phyloP scores from a whole-genome alignment of 441 rosid species.

The Isatis lusitanica region DNA sequence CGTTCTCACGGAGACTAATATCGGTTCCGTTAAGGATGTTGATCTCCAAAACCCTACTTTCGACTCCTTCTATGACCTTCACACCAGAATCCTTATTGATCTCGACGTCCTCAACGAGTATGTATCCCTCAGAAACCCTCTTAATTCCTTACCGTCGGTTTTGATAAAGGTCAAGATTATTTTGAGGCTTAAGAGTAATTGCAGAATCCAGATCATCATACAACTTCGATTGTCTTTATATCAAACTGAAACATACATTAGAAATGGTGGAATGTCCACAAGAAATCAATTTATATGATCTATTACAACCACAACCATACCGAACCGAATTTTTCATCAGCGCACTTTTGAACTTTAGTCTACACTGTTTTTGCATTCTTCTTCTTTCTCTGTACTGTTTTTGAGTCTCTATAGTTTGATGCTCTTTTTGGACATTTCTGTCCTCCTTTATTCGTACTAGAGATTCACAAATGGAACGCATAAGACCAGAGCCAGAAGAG shows the following conservation, averaged over 20 bases:
- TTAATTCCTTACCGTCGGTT: neutral
- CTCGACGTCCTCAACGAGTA: slow-evolving; percentile 70
- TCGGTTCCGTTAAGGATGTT: slow-evolving; percentile 51
- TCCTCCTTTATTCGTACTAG: too few relatives aligned
- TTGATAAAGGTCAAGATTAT: slow-evolving; percentile 51
- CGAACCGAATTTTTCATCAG: slow-evolving; percentile 70
- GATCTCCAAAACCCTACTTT: slow-evolving; percentile 60
- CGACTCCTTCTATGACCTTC: slow-evolving; percentile 60
- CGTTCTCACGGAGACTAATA: slow-evolving; percentile 57
- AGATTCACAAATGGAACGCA: too few relatives aligned
- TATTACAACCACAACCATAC: slow-evolving; percentile 54
- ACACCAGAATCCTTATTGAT: slow-evolving; percentile 63
- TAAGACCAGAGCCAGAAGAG: too few relatives aligned
- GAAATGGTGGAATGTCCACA: slow-evolving; percentile 51
- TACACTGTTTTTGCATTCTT: too few relatives aligned
- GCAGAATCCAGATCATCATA: slow-evolving; percentile 81
- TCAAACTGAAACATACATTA: slow-evolving; percentile 50
- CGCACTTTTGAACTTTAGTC: slow-evolving; percentile 52
- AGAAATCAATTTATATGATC: slow-evolving; percentile 60
- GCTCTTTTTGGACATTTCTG: too few relatives aligned
- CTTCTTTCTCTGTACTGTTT: too few relatives aligned
- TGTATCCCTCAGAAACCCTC: neutral
- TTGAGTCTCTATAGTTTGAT: too few relatives aligned
- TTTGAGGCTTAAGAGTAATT: slow-evolving; percentile 66
- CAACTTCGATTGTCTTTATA: slow-evolving; percentile 49